Evolutionary conservation across 2,329 filamentous ascomycete genomes (phyloP), one percentile per base, ranked within the genome.

Genomic region (Daldinia sp.): DNA sequence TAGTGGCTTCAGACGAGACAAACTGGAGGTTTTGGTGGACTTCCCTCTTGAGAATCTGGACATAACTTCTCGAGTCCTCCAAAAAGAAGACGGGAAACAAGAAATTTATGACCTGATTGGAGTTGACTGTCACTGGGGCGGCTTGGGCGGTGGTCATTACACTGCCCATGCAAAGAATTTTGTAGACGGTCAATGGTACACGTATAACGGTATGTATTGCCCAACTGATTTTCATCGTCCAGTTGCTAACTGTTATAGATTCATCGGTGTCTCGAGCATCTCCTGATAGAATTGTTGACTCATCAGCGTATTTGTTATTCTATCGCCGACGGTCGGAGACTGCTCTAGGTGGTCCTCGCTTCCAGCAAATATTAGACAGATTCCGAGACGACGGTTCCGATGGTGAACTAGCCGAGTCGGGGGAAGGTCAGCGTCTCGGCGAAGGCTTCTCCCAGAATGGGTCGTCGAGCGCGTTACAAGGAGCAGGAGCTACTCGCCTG

Each of bases 121-220:
- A 13, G 94, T 99, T 1, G 96, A 99, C 80, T 95, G 97, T 78
- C 96, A 99, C 80, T 97, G 92, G 78, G 96, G 96, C 68, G 93
- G 94, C 33, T 87, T 99, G 41, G 94, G 94, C 67, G 96, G 96
- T 46, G 96, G 96, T 0, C 96, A 99, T 80, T 99, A 99, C 82
- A 98, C 94, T 20, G 96, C 96, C 30, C 94, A 90, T 79, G 94
- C 94, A 42, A 94, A 93, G 83, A 98, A 97, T 79, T 98, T 97
- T 80, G 85, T 92, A 68, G 93, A 97, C 76, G 88, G 88, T 64
- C 86, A 92, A 79, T 99, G 96, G 96, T 98, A 98, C 79, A 93
- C 97, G 74, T 98, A 97, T 80, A 98, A 99, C 79, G 95, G 94
- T 96, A 85, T 81, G 90, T 81, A 26, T 12, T 53, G 15, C 35